Evolutionary conservation across 768 basidiomycete species (phyloP).

Genomic region (Termitomyces sp.): DNA sequence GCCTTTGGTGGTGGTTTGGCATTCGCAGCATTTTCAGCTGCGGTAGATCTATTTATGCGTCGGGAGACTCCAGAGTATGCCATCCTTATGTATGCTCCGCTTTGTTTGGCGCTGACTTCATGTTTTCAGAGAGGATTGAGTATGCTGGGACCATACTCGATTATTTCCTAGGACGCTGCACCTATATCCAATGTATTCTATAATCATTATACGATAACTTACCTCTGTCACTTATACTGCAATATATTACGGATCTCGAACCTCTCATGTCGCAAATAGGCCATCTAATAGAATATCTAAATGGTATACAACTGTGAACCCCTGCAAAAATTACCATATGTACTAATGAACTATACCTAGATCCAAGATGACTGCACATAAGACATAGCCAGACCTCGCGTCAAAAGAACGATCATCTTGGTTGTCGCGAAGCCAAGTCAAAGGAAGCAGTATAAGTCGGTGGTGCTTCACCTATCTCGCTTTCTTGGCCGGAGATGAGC

Average conservation of each 20-base stretch:
- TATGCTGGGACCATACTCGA: conserved; percentile 25
- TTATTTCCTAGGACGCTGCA: conserved; percentile 16
- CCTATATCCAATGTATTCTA: conserved; percentile 19
- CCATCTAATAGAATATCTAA: neutral
- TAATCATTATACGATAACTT: conserved; percentile 8
- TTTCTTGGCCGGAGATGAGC: conserved; percentile 79
- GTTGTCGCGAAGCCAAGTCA: conserved; percentile 1
- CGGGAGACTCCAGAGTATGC: conserved; percentile 78
- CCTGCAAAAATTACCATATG: neutral
- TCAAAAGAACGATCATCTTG: neutral
- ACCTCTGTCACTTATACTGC: neutral
- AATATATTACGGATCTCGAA: conserved; percentile 3
- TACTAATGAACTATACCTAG: neutral
- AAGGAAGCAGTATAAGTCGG: conserved; percentile 57
- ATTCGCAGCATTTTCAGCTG: conserved; percentile 91
- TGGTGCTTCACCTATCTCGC: conserved; percentile 77
- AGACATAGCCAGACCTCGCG: neutral
- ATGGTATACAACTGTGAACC: conserved; percentile 1
- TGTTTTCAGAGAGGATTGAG: conserved; percentile 48
- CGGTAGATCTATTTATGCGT: conserved; percentile 79
- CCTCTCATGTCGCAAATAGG: neutral
- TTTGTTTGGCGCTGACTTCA: neutral
- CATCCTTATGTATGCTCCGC: conserved; percentile 3
- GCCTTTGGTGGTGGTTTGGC: conserved; percentile 85
- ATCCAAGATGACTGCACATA: neutral